Base-by-base conservation (phyloP, 2,329 filamentous ascomycete species). In the Ophiocordyceps polyrhachis-furcata region DNA sequence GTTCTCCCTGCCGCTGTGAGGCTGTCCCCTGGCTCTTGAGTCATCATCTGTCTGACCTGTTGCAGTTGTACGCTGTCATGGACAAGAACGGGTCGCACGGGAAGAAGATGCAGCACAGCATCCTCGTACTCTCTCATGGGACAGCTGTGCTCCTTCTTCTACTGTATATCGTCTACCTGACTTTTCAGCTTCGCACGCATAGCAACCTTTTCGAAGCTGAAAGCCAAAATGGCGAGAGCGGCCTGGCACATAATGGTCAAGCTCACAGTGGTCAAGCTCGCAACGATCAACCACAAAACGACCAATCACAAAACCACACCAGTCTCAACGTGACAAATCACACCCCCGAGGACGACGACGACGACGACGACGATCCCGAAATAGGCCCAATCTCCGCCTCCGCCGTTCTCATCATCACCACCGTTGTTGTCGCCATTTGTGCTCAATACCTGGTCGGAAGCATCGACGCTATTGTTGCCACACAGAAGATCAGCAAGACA, bases 181-280 rank as follows among this genome's bases (percentile, higher is more conserved):
- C 73, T 57, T 89, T 89, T 68, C 83, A 88, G 61, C 74, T 89
- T 38, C 73, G 70, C 47, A 85, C 83, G 3, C 83, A 89, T 59
- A 71, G 79, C 56, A 68, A 76, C 47, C 68, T 88, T 3, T 89
- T 89, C 55, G 78, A 81, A 51, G 63, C 66, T 49, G 71, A 75
- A 53, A 53, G 58, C 45, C 54, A 56, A 46, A 35, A 35, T 7
- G n/a, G 14, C n/a, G 31, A n/a, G n/a, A 35, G 14, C 13, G 31
- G 31, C 14, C 31, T 5, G 5, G 31, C 31, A n/a, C 31, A n/a
- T n/a, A 13, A 14, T n/a, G 31, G 31, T 5, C 31, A 35, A n/a
- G 14, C 14, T 2, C 13, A n/a, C 31, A 35, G n/a, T 35, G n/a
- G 31, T n/a, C 31, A n/a, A 2, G 14, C 31, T 32, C 29, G 9